These are phyloP conservation scores for Phytophthora macrochlamydospora DNA, from an alignment of 352 stramenopile genomes.

Conservation along the genomic window DNA sequence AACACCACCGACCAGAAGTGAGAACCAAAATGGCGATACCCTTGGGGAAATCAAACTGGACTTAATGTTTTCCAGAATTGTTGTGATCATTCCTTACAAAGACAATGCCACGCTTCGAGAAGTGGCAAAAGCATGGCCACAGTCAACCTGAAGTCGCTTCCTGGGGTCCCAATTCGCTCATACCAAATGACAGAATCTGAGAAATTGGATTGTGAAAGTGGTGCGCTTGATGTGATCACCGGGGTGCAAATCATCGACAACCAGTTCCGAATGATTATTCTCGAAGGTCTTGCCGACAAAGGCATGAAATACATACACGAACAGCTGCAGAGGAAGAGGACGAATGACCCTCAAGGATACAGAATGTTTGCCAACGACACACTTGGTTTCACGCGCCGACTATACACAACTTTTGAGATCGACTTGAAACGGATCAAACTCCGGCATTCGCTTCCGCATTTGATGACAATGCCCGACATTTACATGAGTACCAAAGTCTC, in stretches of 20 bases:
- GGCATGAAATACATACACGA: constrained; percentile 58
- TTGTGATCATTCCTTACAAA: constrained; percentile 88
- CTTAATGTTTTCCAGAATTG: constrained; percentile 69
- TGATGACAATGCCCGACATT: constrained; percentile 82
- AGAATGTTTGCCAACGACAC: constrained; percentile 76
- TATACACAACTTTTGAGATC: constrained; percentile 89
- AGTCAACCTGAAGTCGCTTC: constrained; percentile 67
- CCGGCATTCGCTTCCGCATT: constrained; percentile 69
- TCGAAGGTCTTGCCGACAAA: constrained; percentile 80
- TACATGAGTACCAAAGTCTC: constrained; percentile 91
- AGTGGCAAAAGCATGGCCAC: constrained; percentile 57
- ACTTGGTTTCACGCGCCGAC: constrained; percentile 72
- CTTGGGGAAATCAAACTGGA: not conserved
- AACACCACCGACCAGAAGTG: not conserved
- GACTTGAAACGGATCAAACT: constrained; percentile 92
- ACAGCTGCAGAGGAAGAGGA: constrained; percentile 35
- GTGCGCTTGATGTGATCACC: constrained; percentile 83
- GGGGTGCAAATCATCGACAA: constrained; percentile 89
- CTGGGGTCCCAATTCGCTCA: constrained; percentile 65
- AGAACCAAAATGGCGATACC: not conserved
- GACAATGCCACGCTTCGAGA: constrained; percentile 55
- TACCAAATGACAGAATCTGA: constrained; percentile 80
- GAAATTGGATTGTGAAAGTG: constrained; percentile 49
- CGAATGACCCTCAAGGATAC: constrained; percentile 45
- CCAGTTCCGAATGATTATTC: constrained; percentile 82